Conservation (phyloP, 148 eudicot genomes). For the Rhododendron simsii region DNA sequence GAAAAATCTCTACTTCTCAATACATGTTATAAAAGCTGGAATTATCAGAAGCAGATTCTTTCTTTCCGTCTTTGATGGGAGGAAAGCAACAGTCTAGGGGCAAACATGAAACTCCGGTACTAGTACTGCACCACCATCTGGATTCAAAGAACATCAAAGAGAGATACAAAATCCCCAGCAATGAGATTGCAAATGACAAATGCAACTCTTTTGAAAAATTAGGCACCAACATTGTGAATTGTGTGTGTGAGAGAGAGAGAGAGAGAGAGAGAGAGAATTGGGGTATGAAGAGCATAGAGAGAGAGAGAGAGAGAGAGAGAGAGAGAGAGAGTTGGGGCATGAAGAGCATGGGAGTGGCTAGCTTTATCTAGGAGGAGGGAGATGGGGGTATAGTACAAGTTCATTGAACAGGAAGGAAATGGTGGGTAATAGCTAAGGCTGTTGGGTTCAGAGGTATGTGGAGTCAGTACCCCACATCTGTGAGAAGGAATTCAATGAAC, state of each 20-base stretch:
- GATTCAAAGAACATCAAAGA: background rate
- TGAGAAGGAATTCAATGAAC: no score
- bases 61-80: background rate
- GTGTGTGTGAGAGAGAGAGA: background rate
- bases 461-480: background rate
- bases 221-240: background rate
- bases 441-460: background rate
- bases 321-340: background rate
- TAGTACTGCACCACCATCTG: background rate
- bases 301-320: background rate
- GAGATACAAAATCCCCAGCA: background rate
- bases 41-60: background rate
- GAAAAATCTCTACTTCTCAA: background rate
- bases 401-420: background rate
- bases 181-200: background rate
- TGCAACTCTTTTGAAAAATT: background rate
- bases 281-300: no score
- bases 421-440: background rate
- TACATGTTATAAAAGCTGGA: background rate
- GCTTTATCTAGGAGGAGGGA: background rate
- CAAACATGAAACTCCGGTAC: background rate
- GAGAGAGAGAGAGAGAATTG: background rate
- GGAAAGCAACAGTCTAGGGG: background rate
- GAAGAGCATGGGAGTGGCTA: background rate
- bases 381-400: background rate